Base-by-base conservation (phyloP, 1,284 basidiomycete species). In the Moniliella sp. region DNA sequence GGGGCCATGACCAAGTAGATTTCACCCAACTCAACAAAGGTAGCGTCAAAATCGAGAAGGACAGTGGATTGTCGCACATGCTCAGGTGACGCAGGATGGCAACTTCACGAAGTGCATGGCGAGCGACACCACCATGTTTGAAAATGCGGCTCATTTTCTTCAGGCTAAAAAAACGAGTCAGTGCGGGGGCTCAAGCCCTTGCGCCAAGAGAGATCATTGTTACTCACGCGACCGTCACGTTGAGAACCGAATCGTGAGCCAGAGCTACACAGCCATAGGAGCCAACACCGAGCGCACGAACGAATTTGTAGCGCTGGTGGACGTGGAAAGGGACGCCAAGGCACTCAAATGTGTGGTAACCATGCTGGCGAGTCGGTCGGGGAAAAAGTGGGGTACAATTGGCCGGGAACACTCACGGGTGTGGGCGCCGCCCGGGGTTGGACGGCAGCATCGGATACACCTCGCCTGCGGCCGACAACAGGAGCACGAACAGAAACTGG, bases 221-320 rank as follows among this genome's bases (percentile, higher is more conserved):
- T 17, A 40, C 38, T 38, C 36, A 40, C 27, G 54, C 54, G 9
- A 57, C 54, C 11, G 55, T 49, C 34, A 38, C 43, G 12, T 46
- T 43, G 17, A 50, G 36, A 28, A 47, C 40, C 21, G 37, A 28
- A 28, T 57, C 54, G 12, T 40, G 37, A 5, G 48, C 48, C 9
- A 57, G 41, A 4, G 54, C 54, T 3, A 57, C 54, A 25, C 52
- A 57, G 9, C 54, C 54, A 23, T 57, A 57, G 4, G 54, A 48
- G 11, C 54, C 54, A 15, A 56, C 45, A 29, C 54, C 54, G 25
- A 57, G 45, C 34, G 54, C 53, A 15, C 54, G 48, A 4, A 51
- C 30, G 25, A 56, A 52, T 4, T 46, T 43, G 32, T 57, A 57
- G 2, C 50, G 43, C 40, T 48, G 48, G 32, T 46, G 43, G 9